phyloP scores from a whole-genome alignment of 352 stramenopile species.

The Phytophthora fragariae region DNA sequence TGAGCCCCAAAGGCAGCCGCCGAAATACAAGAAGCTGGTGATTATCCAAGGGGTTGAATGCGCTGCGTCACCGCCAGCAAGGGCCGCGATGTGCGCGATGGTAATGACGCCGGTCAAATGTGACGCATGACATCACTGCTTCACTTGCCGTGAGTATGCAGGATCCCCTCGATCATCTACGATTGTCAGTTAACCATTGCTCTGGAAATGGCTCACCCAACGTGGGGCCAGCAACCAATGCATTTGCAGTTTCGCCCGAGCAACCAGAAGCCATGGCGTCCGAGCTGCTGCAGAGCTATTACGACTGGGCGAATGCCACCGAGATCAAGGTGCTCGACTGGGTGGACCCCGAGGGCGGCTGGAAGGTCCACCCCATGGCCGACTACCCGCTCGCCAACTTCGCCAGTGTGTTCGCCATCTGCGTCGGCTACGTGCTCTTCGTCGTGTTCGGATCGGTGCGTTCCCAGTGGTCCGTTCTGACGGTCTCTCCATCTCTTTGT shows the following conservation, averaged over 20 bases:
- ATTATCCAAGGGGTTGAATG: neutral
- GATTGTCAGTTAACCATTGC: conserved; percentile 12
- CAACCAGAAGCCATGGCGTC: conserved; percentile 33
- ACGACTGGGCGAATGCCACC: conserved; percentile 61
- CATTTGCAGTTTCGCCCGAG: conserved; percentile 34
- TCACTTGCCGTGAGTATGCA: conserved; percentile 20
- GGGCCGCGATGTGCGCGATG: conserved; percentile 8
- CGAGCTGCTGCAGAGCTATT: conserved; percentile 54
- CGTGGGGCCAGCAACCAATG: conserved; percentile 13
- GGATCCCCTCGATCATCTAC: conserved; percentile 24
- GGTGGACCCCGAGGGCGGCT: conserved; percentile 62
- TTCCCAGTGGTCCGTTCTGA: conserved; percentile 15
- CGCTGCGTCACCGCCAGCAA: conserved; percentile 6
- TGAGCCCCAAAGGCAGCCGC: neutral
- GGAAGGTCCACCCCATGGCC: conserved; percentile 70
- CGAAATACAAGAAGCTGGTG: neutral
- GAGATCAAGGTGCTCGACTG: conserved; percentile 61
- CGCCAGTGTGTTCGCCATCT: conserved; percentile 62
- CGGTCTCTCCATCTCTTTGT: neutral
- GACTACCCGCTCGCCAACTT: conserved; percentile 75
- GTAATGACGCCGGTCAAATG: conserved; percentile 22
- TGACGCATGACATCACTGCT: conserved; percentile 31
- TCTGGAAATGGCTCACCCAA: conserved; percentile 7
- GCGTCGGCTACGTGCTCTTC: conserved; percentile 71
- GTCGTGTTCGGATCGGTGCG: conserved; percentile 67